Evolutionary conservation across 2,329 filamentous ascomycete species (phyloP).

Genomic region (Hypoxylon sp.): DNA sequence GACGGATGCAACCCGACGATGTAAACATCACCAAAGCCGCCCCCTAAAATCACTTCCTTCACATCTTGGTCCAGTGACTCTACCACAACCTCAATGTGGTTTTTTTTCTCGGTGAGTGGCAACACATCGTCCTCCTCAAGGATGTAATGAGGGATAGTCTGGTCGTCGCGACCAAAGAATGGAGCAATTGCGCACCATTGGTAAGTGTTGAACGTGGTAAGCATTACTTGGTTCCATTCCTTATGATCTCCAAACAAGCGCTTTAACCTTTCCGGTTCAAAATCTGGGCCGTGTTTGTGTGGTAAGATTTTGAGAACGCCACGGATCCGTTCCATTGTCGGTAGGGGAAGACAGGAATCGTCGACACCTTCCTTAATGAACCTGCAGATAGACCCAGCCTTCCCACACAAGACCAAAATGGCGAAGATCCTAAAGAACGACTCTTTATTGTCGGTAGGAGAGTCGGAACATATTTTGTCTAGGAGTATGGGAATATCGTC

Average conservation of each 20-base stretch:
- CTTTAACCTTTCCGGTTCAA: background rate
- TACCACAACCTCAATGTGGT: background rate
- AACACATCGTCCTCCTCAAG: slow-evolving; percentile 18
- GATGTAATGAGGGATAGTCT: slow-evolving; percentile 21
- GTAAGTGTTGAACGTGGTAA: slow-evolving; percentile 3
- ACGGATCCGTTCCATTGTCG: slow-evolving; percentile 1
- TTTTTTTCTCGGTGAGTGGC: slow-evolving; percentile 14
- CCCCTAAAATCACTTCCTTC: slow-evolving; percentile 8
- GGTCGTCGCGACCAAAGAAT: slow-evolving; percentile 10
- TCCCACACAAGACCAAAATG: slow-evolving; percentile 21
- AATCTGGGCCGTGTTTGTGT: background rate
- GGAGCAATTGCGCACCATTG: slow-evolving; percentile 32
- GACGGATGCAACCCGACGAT: slow-evolving; percentile 24
- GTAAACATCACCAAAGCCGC: slow-evolving; percentile 26
- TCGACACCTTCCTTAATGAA: slow-evolving; percentile 16
- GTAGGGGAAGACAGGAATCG: slow-evolving; percentile 27
- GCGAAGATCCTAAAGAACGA: slow-evolving; percentile 26
- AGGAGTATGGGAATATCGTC: slow-evolving; percentile 1
- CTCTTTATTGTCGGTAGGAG: background rate
- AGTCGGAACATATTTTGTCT: background rate
- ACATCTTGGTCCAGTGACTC: slow-evolving; percentile 17
- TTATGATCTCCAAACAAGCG: slow-evolving; percentile 2
- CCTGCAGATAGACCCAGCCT: slow-evolving; percentile 1
- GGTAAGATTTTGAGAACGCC: background rate
- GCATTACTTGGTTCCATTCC: slow-evolving; percentile 1